Base-by-base conservation (phyloP, 2,329 filamentous ascomycete species). In the Dryadomyces sulphureus region DNA sequence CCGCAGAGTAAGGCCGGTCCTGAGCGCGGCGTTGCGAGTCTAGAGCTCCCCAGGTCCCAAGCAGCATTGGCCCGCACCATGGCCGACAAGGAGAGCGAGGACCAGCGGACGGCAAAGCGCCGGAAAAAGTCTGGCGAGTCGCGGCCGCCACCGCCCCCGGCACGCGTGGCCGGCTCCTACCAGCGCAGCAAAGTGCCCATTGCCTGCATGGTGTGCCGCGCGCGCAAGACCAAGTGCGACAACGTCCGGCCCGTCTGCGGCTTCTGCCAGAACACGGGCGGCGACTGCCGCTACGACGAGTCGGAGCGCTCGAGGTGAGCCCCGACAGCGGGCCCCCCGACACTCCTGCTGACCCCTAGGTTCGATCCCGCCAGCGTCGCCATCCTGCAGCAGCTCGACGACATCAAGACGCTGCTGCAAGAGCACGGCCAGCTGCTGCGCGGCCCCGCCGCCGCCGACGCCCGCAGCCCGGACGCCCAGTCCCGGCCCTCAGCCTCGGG, bases 311-410 rank as follows among this genome's bases (percentile, higher is more conserved):
- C 63, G 2, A n/a, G 46, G 41, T 41, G 16, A 8, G 40, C 32
- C 3, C 20, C 4, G 12, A 8, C 11, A 17, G 6, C 9, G 17
- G 3, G 36, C 27, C 27, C 27, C 27, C 11, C 4, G 5, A n/a
- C 16, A 8, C 9, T n/a, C 9, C 32, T n/a, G 16, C 5, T n/a
- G 20, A 11, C 7, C 25, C n/a, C 22, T 35, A 65, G 63, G 21
- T 72, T 72, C 49, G 69, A 72, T 51, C 65, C 68, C 3, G 69
- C 69, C 1, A 72, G 68, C 49, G 58, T 72, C 17, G 67, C 65
- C 49, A 72, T 72, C 32, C 55, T 73, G 9, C 67, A 70, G 36
- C 58, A 65, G 4, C 51, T 70, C 20, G 63, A 68, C 36, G 62
- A 67, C 17, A 44, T 68, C 19, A 64, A 68, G 49, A 56, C 55